Evolutionary conservation across 164 flowering plant species (phyloP), one percentile per base, ranked within the genome.

Genomic region (Protea cynaroides): DNA sequence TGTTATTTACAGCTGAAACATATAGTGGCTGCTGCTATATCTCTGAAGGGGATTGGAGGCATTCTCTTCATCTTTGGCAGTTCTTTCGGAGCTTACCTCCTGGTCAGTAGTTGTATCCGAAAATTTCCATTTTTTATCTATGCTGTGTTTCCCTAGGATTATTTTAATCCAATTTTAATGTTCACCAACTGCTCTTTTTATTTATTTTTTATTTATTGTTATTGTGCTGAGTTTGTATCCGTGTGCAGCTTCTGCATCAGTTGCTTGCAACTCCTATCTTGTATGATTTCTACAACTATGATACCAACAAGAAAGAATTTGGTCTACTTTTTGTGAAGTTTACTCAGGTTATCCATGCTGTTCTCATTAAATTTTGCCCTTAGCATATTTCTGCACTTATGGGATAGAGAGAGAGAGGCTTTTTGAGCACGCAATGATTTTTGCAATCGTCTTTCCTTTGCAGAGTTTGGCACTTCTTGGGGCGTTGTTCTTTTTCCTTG

Each of bases 281-380:
- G 72, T 82, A 72, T 37, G 94, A 87, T 71, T 86, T 87, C 79
- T 87, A 90, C 78, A 87, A 86, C 68, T 84, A 87, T 50, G 89
- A 84, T 37, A 59, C 46, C 38, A 84, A 82, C 65, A 78, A 79
- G 62, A 81, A 75, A 53, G 84, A 86, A 69, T 84, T 79, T 62
- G 25, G 59, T 56, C 79, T 62, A 52, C 84, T 86, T 47, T 87
- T 89, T 36, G 60, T 72, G 74, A 82, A 87, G 70, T 89, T 89
- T 71, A 70, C 78, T 10, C 85, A 87, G 90, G 96, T 87, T 46
- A 55, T 72, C 13, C 10, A 21, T 56, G 22, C 11, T 1, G 11
- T n/a, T n/a, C n/a, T n/a, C n/a, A n/a, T n/a, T n/a, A n/a, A n/a
- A n/a, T n/a, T n/a, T n/a, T n/a, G n/a, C n/a, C n/a, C n/a, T n/a